Conservation (phyloP, 1,284 basidiomycete species). For the Microbotryum lychnidis-dioicae region DNA sequence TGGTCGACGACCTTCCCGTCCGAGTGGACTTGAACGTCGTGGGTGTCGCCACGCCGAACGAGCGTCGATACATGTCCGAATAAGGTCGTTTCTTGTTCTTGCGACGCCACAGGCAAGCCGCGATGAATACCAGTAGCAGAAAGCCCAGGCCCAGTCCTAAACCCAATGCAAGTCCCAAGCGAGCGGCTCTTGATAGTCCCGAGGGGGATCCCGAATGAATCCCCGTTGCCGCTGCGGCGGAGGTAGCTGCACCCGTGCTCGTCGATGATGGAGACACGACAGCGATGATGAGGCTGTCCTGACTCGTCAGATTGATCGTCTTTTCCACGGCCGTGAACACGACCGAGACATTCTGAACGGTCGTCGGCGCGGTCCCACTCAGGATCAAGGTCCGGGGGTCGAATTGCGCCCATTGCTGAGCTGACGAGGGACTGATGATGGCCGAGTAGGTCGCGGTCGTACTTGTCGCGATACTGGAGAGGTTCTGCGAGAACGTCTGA, state of each 20-base stretch:
- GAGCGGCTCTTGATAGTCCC: conserved; percentile 23
- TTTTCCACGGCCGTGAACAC: conserved; percentile 11
- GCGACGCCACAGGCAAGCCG: conserved; percentile 22
- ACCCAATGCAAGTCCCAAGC: conserved; percentile 31
- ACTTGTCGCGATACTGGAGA: conserved; percentile 24
- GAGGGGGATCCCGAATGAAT: conserved; percentile 10
- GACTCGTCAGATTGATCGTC: conserved; percentile 3
- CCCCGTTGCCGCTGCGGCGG: conserved; percentile 11
- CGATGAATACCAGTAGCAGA: conserved; percentile 25
- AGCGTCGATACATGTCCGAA: conserved; percentile 5
- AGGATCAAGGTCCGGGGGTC: conserved; percentile 15
- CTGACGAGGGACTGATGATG: conserved; percentile 14
- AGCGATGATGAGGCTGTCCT: conserved; percentile 17
- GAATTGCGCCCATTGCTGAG: conserved; percentile 25
- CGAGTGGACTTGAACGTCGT: conserved; percentile 1
- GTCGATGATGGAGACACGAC: conserved; percentile 15
- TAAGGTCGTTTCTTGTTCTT: background rate
- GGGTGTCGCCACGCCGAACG: background rate
- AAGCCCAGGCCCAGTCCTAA: conserved; percentile 29
- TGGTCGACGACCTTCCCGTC: conserved; percentile 11
- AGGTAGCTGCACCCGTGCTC: conserved; percentile 1
- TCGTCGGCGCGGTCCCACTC: conserved; percentile 24
- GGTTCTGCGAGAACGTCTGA: conserved; percentile 26
- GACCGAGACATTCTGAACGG: conserved; percentile 19
- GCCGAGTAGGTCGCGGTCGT: conserved; percentile 19